phyloP scores from a whole-genome alignment of 208 protist species.

The Acanthamoeba polyphaga region DNA sequence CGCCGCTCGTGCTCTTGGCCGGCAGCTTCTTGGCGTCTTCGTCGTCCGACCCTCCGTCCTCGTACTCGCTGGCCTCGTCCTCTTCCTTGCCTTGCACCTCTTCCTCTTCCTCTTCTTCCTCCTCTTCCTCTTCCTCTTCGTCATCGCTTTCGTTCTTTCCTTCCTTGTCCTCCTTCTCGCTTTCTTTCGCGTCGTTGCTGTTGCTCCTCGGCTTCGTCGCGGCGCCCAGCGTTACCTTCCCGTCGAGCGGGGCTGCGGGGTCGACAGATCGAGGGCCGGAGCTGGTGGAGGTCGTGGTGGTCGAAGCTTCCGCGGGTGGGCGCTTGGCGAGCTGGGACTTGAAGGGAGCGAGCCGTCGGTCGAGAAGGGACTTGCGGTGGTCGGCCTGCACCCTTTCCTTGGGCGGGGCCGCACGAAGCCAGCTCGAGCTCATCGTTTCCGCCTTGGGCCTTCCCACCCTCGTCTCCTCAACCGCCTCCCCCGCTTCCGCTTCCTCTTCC shows the following conservation, averaged over 20 bases:
- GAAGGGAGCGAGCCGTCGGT: not conserved
- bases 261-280: not conserved
- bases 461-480: not conserved
- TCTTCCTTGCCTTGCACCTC: not conserved
- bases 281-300: not conserved
- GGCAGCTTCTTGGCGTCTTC: not conserved
- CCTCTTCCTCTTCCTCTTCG: not conserved
- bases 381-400: not conserved
- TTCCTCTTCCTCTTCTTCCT: not conserved
- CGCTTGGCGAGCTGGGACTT: not conserved
- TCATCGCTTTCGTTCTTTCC: not conserved
- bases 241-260: not conserved
- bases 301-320: not conserved
- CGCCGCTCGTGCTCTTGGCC: not conserved
- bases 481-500: not conserved
- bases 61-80: constrained; percentile 8
- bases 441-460: not conserved
- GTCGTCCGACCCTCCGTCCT: not conserved
- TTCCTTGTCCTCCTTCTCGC: not conserved
- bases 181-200: not conserved
- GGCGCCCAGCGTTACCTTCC: not conserved
- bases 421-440: not conserved
- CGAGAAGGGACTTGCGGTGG: not conserved
- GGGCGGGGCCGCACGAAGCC: not conserved
- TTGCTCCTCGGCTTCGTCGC: not conserved